Conservation (phyloP, 352 stramenopile genomes). For the Elongisporangium anandrum region DNA sequence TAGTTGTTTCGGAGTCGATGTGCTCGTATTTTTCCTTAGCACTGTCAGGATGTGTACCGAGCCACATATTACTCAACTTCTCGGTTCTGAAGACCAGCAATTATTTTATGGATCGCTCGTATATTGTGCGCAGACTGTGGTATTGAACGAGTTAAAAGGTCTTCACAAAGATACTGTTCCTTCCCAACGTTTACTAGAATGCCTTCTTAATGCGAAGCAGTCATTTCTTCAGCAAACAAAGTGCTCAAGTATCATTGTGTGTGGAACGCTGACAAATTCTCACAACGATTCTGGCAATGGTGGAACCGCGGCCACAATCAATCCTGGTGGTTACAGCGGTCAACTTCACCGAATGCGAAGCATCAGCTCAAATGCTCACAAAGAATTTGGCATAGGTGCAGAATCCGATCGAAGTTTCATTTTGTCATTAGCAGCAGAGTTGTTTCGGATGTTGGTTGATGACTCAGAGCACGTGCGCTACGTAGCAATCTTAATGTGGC, state of each 20-base stretch:
- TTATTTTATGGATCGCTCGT: constrained; percentile 72
- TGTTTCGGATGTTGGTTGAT: constrained; percentile 66
- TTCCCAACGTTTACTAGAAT: constrained; percentile 28
- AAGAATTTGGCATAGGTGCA: constrained; percentile 61
- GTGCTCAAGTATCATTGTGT: constrained; percentile 55
- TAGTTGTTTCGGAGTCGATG: constrained; percentile 49
- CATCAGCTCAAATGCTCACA: constrained; percentile 36
- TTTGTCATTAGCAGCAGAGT: constrained; percentile 42
- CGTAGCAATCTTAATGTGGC: constrained; percentile 51
- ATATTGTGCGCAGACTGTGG: constrained; percentile 50
- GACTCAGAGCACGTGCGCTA: constrained; percentile 43
- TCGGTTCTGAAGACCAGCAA: constrained; percentile 56
- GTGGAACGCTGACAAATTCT: constrained; percentile 16
- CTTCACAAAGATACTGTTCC: constrained; percentile 22
- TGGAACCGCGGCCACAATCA: not conserved
- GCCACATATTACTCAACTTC: constrained; percentile 19
- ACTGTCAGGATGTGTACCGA: constrained; percentile 38
- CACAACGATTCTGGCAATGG: constrained; percentile 7
- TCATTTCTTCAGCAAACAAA: constrained; percentile 63
- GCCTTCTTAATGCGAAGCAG: constrained; percentile 39
- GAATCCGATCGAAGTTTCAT: constrained; percentile 76
- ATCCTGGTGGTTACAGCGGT: constrained; percentile 11
- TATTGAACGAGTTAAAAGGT: constrained; percentile 54
- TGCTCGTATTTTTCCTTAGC: constrained; percentile 44
- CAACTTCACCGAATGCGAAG: constrained; percentile 49